These are phyloP conservation scores for Pleurotus pulmonarius DNA, from an alignment of 768 basidiomycete species.

Conservation along the genomic window DNA sequence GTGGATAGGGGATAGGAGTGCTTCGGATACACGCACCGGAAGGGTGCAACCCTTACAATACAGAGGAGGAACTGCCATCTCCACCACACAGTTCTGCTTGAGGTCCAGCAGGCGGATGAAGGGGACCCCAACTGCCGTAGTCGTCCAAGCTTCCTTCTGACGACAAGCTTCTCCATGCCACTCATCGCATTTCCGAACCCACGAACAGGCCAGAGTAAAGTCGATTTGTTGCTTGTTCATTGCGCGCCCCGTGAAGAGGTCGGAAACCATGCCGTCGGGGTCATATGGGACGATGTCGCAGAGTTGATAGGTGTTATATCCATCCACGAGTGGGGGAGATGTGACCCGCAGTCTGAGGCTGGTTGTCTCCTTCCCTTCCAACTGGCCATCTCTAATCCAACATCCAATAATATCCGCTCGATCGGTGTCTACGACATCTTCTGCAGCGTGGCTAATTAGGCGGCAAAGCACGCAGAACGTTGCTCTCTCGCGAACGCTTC, in stretches of 20 bases:
- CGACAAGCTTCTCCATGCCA: background rate
- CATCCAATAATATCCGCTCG: background rate
- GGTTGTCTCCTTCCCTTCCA: background rate
- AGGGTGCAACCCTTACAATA: no score
- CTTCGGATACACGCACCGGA: no score
- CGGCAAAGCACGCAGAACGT: background rate
- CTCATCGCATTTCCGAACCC: background rate
- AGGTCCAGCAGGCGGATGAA: background rate
- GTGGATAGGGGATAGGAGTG: no score
- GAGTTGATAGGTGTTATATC: background rate
- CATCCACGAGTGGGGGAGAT: background rate
- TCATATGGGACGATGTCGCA: background rate
- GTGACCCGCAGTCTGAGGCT: background rate
- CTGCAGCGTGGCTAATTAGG: background rate
- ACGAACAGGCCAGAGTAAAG: background rate
- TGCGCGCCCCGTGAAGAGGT: background rate
- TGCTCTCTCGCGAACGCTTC: background rate
- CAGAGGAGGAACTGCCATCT: background rate
- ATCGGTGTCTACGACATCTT: background rate
- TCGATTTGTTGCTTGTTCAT: background rate
- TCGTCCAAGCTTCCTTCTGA: background rate
- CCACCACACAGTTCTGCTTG: background rate
- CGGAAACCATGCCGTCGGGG: background rate
- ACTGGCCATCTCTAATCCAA: background rate
- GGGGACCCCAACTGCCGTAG: background rate